Evolutionary conservation across 495 filamentous ascomycete genomes (phyloP).

Genomic region (Astrothelium subdiscretum): DNA sequence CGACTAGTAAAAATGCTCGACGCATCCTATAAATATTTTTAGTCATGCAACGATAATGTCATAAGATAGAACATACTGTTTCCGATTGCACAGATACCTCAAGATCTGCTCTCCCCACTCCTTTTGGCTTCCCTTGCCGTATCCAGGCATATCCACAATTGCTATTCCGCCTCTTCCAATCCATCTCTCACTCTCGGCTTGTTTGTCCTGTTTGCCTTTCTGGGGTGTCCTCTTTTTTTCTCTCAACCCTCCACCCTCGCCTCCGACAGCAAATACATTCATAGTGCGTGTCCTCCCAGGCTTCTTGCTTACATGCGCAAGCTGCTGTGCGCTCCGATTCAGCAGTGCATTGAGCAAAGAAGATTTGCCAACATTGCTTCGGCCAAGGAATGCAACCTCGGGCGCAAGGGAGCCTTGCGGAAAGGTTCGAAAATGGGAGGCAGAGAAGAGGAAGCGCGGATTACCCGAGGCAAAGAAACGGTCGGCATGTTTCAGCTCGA

Average conservation of each 20-base stretch:
- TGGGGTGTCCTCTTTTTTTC: conserved; percentile 29
- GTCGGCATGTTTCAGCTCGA: conserved; percentile 44
- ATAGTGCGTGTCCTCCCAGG: conserved; percentile 72
- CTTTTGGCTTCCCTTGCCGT: conserved; percentile 61
- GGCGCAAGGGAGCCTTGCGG: conserved; percentile 43
- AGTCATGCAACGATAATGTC: not conserved
- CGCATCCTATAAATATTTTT: conserved; percentile 36
- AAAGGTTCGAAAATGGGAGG: conserved; percentile 53
- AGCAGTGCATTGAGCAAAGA: conserved; percentile 77
- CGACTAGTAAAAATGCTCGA: conserved; percentile 74
- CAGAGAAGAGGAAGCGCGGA: conserved; percentile 58
- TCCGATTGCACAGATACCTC: conserved; percentile 64
- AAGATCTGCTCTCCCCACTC: conserved; percentile 81
- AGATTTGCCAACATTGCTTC: conserved; percentile 89
- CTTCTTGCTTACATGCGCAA: conserved; percentile 56
- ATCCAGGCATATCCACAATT: conserved; percentile 88
- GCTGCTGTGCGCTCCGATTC: conserved; percentile 29
- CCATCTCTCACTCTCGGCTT: conserved; percentile 14
- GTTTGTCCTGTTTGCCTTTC: conserved; percentile 32
- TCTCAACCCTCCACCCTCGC: conserved; percentile 22
- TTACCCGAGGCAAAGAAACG: conserved; percentile 52
- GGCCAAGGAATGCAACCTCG: conserved; percentile 67
- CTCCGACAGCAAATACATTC: conserved; percentile 73
- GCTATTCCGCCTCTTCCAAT: conserved; percentile 40
- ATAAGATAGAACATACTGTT: conserved; percentile 39